Base-by-base conservation (phyloP, 2,329 filamentous ascomycete genomes). In the Colletotrichum phormii region DNA sequence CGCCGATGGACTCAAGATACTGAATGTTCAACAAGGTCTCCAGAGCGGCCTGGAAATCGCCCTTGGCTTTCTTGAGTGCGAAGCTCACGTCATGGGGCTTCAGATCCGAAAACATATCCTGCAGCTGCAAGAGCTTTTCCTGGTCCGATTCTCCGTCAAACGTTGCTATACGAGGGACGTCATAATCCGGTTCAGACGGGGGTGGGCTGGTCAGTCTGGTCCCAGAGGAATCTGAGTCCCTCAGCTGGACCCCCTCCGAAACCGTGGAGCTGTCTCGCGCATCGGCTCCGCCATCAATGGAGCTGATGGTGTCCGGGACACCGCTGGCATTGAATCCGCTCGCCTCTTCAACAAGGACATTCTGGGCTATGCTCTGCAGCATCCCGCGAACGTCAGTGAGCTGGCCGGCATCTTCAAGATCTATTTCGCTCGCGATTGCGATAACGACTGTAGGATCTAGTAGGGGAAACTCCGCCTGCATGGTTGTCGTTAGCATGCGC, bases 1-100 rank as follows among this genome's bases (percentile, higher is more conserved):
- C 86, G 0, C 89, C 89, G 1, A 86, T 88, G 69, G 95, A 90
- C 71, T 94, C 90, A 5, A 98, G 91, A 78, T 92, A 95, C 24
- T 93, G 90, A 15, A 94, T 87, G 75, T 93, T 97, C 37, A 98
- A 87, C 13, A 98, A 85, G 71, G 95, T 91, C 77, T 98, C 95
- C 74, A 97, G 91, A 1, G 94, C 90, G 15, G 87, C 86, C 71
- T 91, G 89, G 51, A 94, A 89, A 75, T 94, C 90, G 0, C 92
- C 90, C 12, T 89, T 86, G 35, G 87, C 89, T 77, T 94, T 94
- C 75, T 89, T 90, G 63, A 98, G 82, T 0, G 91, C 89, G 74
- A 91, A 89, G 54, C 85, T 84, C 33, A 97, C 87, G 54, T 94
- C 92, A 60, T 91, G 89, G 0, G 84, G 84, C 59, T 91, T 92